Evolutionary conservation across 306 rosid genomes (phyloP).

Genomic region (Mimosa bimucronata): DNA sequence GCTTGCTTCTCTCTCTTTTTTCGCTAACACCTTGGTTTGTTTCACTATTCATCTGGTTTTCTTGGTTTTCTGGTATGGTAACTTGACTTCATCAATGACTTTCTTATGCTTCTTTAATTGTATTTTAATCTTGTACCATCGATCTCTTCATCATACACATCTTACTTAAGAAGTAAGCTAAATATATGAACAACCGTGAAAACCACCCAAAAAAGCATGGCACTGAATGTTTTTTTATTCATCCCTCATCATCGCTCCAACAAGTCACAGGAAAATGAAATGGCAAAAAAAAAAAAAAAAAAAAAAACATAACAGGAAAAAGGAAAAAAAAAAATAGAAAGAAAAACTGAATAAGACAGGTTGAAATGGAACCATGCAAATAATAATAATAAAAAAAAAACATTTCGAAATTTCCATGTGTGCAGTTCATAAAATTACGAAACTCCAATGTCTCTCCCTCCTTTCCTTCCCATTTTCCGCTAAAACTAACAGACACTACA

Average conservation of each 20-base stretch:
- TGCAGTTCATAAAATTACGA: conserved; percentile 7
- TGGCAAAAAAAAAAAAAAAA: not conserved
- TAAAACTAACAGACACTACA: conserved; percentile 24
- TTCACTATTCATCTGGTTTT: not conserved
- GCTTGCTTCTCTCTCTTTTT: too few relatives aligned
- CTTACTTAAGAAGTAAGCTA: not conserved
- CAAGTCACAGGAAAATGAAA: not conserved
- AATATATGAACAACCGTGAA: not conserved
- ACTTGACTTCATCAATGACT: not conserved
- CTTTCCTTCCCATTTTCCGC: conserved; percentile 17
- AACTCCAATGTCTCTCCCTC: conserved; percentile 8
- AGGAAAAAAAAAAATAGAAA: not conserved
- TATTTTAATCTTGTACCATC: not conserved
- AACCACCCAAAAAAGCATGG: not conserved
- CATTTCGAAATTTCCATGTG: not conserved
- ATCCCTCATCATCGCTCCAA: too few relatives aligned
- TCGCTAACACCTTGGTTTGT: not conserved
- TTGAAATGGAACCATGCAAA: conserved; percentile 8
- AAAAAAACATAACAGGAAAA: not conserved
- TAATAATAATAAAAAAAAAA: too few relatives aligned
- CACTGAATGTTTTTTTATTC: too few relatives aligned
- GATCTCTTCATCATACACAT: not conserved
- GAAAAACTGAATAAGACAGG: not conserved
- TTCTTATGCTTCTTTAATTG: not conserved
- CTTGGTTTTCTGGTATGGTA: not conserved